Percentiles rank a stretch among this genome's conserved stretches.
phyloP scores from a whole-genome alignment of 2,329 filamentous ascomycete genomes.

The Cladosporium sphaerospermum region DNA sequence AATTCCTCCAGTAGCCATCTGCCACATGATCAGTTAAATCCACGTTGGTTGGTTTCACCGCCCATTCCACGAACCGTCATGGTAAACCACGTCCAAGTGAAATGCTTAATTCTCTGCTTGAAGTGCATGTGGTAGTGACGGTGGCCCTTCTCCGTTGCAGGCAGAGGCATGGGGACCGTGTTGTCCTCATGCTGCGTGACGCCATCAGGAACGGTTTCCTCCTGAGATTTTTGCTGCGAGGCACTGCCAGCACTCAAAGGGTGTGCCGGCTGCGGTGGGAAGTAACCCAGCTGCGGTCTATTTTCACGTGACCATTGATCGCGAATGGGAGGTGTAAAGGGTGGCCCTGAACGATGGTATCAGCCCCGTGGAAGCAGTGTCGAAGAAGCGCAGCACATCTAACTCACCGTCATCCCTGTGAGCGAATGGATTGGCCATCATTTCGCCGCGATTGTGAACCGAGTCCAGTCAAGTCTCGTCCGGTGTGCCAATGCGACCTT shows the following conservation, averaged over 20 bases:
- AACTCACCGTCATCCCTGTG: neutral
- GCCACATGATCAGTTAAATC: constrained; percentile 43
- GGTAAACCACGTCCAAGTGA: constrained; percentile 76
- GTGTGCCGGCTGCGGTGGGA: constrained; percentile 1
- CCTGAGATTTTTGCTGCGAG: neutral
- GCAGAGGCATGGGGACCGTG: no score
- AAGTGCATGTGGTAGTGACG: constrained; percentile 28
- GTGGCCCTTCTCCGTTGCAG: neutral
- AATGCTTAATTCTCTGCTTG: constrained; percentile 53
- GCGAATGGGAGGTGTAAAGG: constrained; percentile 1
- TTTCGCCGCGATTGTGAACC: neutral
- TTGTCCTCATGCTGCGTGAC: neutral
- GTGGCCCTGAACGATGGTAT: neutral
- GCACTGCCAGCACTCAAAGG: neutral
- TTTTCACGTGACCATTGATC: neutral
- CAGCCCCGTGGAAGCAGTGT: no score
- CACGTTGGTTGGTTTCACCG: neutral
- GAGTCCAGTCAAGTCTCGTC: no score
- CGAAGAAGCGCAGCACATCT: neutral
- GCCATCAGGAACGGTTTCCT: neutral
- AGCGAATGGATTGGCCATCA: neutral
- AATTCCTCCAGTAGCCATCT: constrained; percentile 47
- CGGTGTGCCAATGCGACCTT: no score
- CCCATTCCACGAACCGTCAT: constrained; percentile 36
- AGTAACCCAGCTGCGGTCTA: neutral